These are phyloP conservation scores for Serendipita sp. DNA, from an alignment of 768 basidiomycete genomes.

Conservation along the genomic window DNA sequence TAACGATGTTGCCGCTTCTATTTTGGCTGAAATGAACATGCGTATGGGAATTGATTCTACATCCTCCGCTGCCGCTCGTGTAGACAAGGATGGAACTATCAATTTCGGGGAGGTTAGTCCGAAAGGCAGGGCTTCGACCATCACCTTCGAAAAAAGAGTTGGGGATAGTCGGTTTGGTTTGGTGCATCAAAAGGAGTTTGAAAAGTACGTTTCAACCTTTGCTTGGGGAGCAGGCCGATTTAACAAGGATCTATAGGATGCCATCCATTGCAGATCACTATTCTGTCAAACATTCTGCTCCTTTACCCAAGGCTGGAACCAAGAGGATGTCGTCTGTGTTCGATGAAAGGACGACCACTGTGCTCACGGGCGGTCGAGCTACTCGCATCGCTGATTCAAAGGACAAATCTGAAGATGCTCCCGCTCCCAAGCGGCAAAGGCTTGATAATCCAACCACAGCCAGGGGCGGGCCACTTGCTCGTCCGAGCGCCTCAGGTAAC, in stretches of 20 bases:
- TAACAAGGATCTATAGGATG: constrained; percentile 29
- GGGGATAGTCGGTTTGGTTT: constrained; percentile 34
- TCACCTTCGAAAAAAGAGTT: constrained; percentile 1
- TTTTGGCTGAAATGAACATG: constrained; percentile 71
- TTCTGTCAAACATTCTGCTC: constrained; percentile 24
- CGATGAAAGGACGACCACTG: background rate
- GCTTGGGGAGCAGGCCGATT: background rate
- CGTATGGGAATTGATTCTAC: constrained; percentile 42
- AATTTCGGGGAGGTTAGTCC: constrained; percentile 2
- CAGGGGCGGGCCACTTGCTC: background rate
- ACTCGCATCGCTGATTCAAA: background rate
- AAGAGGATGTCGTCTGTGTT: constrained; percentile 4
- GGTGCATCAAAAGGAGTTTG: constrained; percentile 48
- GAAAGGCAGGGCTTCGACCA: background rate
- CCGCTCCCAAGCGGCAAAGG: background rate
- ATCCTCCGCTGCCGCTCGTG: constrained; percentile 29
- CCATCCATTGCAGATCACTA: constrained; percentile 50
- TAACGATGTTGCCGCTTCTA: constrained; percentile 44
- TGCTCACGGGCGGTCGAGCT: background rate
- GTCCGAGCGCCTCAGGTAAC: background rate
- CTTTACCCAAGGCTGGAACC: constrained; percentile 1
- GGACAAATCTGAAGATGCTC: background rate
- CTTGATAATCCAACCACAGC: background rate
- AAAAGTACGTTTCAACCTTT: constrained; percentile 20
- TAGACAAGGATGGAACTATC: constrained; percentile 6